Evolutionary conservation across 2,329 filamentous ascomycete species (phyloP), one percentile per base, ranked within the genome.

Genomic region (Trichoderma endophyticum): DNA sequence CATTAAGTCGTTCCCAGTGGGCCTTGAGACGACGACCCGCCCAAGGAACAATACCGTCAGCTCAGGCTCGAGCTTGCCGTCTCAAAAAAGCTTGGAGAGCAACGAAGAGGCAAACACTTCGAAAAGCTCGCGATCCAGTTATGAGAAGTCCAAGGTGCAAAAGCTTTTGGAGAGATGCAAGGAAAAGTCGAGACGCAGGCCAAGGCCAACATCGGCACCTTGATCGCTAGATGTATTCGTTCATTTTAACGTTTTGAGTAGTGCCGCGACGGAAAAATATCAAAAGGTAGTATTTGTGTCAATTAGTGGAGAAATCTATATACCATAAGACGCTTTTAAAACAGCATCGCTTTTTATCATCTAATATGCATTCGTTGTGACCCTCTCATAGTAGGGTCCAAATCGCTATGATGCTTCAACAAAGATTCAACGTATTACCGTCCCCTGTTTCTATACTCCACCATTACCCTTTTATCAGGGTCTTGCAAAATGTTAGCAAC

Each of bases 71-170:
- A 72, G 64, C n/a, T 36, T 24, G 56, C 70, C 70, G 5, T 61
- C 63, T 48, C 66, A 39, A 14, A 72, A 26, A 56, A 72, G 64
- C 32, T 5, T 62, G 12, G 64, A 63, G 5, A 69, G 56, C 39
- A 57, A 21, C 21, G 56, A 59, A 43, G 54, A 60, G 3, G 59
- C 60, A 63, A 71, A 64, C 30, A 71, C 32, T 6, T 71, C 68
- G 6, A 66, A 28, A 18, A 36, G 18, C 14, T 71, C 69, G 18
- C 67, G 57, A 15, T 48, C 39, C 12, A 62, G 67, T 8, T 59
- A 57, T 18, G 71, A 70, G 18, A 72, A 70, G 14, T 63, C 71
- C 2, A 34, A 7, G 34, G 32, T 72, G n/a, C 71, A 72, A 18
- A 72, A 48, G 18, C 65, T 72, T 18, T 28, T 72, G 4, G 54